Percentiles rank a stretch among this genome's conserved stretches.
phyloP scores from a whole-genome alignment of 441 rosid species.

The Flueggea neowawraea region DNA sequence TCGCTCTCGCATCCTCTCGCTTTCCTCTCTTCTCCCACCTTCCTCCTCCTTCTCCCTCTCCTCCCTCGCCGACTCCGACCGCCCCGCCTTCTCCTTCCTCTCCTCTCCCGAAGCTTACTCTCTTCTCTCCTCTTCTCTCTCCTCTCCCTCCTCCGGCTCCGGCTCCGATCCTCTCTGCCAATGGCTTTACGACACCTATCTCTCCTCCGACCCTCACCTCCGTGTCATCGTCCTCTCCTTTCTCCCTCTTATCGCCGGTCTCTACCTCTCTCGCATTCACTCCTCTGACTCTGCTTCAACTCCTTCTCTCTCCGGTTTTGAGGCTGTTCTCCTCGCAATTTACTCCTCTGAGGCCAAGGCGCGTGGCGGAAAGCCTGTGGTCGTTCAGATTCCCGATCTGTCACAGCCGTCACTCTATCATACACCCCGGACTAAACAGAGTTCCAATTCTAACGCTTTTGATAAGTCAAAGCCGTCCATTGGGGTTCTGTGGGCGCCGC shows the following conservation, averaged over 20 bases:
- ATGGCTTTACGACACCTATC: conserved; percentile 93
- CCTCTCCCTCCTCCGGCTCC: conserved; percentile 56
- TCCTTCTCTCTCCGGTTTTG: conserved; percentile 84
- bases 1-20: conserved; percentile 68
- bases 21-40: conserved; percentile 55
- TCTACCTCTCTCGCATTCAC: conserved; percentile 72
- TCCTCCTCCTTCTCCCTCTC: conserved; percentile 67
- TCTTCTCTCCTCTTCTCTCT: too few relatives aligned
- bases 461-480: conserved; percentile 34
- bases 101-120: too few relatives aligned
- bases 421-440: conserved; percentile 44
- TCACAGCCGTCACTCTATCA: conserved; percentile 94
- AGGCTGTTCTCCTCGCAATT: conserved; percentile 86
- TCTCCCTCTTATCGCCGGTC: conserved; percentile 65
- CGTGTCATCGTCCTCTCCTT: conserved; percentile 81
- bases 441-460: conserved; percentile 5
- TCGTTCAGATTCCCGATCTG: conserved; percentile 75
- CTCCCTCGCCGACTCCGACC: conserved; percentile 71
- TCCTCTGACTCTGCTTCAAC: conserved; percentile 41
- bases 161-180: conserved; percentile 89
- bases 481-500: conserved; percentile 66
- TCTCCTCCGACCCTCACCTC: conserved; percentile 69
- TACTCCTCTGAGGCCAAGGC: conserved; percentile 71
- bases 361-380: conserved; percentile 67
- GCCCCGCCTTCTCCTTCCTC: conserved; percentile 52